These are phyloP conservation scores for Fusarium graminum DNA, from an alignment of 2,329 filamentous ascomycete genomes.

Conservation along the genomic window DNA sequence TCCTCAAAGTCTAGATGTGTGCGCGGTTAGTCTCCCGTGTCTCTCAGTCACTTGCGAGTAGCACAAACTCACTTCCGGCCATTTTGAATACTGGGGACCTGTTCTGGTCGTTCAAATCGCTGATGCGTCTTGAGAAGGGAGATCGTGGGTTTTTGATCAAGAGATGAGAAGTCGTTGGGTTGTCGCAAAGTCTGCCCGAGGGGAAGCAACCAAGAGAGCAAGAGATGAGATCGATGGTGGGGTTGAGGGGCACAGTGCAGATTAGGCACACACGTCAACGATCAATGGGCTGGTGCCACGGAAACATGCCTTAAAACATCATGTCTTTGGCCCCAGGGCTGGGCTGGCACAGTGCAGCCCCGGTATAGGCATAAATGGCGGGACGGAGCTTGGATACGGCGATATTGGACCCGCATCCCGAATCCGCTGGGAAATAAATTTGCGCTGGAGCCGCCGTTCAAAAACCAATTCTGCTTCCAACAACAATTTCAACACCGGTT, in stretches of 20 bases:
- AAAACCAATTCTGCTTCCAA: slow-evolving; percentile 26
- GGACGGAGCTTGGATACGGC: slow-evolving; percentile 45
- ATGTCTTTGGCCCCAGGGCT: background rate
- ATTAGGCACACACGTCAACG: slow-evolving; percentile 45
- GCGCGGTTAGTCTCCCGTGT: slow-evolving; percentile 47
- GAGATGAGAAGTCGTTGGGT: slow-evolving; percentile 42
- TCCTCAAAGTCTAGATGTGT: slow-evolving; percentile 58
- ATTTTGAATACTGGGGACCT: slow-evolving; percentile 45
- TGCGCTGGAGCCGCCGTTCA: slow-evolving; percentile 12
- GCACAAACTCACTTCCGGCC: slow-evolving; percentile 41
- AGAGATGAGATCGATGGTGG: slow-evolving; percentile 52
- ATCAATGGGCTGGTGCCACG: slow-evolving; percentile 25
- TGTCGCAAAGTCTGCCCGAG: slow-evolving; percentile 54
- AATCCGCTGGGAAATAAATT: slow-evolving; percentile 35
- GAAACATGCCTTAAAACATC: slow-evolving; percentile 15
- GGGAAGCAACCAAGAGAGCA: slow-evolving; percentile 35
- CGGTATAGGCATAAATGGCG: slow-evolving; percentile 49
- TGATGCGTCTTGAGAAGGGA: slow-evolving; percentile 12
- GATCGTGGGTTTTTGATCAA: slow-evolving; percentile 8
- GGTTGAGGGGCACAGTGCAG: slow-evolving; percentile 56
- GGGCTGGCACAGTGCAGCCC: slow-evolving; percentile 42
- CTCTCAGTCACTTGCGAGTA: background rate
- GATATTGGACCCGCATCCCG: slow-evolving; percentile 37
- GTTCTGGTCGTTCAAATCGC: slow-evolving; percentile 27
- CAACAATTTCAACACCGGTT: slow-evolving; percentile 13